A percentile compares a stretch with the other conserved stretches of the same genome.
phyloP scores from a whole-genome alignment of 768 basidiomycete genomes.

The Kwoniella pini region DNA sequence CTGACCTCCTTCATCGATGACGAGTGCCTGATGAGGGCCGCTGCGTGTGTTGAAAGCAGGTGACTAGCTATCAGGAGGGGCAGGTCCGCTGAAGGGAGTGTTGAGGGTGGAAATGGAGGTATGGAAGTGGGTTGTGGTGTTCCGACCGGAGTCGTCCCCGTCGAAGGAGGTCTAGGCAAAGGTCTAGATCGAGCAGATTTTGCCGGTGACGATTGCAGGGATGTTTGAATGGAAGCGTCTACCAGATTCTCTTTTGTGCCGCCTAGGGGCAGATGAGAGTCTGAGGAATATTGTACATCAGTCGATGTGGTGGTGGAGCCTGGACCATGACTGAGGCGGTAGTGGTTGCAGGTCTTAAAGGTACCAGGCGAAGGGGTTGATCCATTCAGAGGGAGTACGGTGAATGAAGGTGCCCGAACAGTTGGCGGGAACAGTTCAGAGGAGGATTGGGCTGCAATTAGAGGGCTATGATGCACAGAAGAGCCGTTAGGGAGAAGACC shows the following conservation, averaged over 20 bases:
- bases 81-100: constrained; percentile 11
- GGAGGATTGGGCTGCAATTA: too few species aligned
- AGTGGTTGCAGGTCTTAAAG: not conserved
- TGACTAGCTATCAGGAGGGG: constrained; percentile 42
- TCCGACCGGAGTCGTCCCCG: not conserved
- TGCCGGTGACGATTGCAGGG: constrained; percentile 3
- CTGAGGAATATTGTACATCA: not conserved
- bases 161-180: constrained; percentile 7
- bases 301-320: not conserved
- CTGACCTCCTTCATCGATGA: constrained; percentile 15
- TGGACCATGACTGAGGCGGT: too few species aligned
- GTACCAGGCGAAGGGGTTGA: not conserved
- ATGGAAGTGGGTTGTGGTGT: constrained; percentile 10
- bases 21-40: constrained; percentile 31
- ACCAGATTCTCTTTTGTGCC: constrained; percentile 2
- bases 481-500: not conserved
- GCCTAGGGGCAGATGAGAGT: not conserved
- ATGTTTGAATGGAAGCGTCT: constrained; percentile 11
- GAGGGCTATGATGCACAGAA: not conserved
- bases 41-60: constrained; percentile 36
- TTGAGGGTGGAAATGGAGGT: not conserved
- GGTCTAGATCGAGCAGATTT: constrained; percentile 6
- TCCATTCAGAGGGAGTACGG: not conserved
- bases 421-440: not conserved
- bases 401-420: not conserved